Evolutionary conservation across 1,284 basidiomycete species (phyloP).

Genomic region (Anthracocystis walkeri): DNA sequence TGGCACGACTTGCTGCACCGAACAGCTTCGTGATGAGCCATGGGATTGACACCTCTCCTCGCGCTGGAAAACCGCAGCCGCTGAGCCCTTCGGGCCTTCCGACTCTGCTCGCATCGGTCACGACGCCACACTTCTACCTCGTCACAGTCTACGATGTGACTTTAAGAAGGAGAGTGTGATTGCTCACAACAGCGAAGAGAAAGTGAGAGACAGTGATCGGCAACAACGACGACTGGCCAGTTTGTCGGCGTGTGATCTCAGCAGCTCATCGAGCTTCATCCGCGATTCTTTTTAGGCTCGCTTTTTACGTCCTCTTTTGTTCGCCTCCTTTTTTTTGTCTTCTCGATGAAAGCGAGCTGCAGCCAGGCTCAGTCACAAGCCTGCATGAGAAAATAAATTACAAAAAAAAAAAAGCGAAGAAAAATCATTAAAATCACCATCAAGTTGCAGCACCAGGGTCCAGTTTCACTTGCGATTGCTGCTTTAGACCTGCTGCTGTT

Average conservation of each 20-base stretch:
- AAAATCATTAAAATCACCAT: no score
- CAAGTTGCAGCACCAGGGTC: neutral
- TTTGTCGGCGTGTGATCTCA: neutral
- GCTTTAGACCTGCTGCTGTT: neutral
- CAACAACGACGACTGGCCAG: neutral
- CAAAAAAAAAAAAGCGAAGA: neutral
- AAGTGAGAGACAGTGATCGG: no score
- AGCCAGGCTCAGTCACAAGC: no score
- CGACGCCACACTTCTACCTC: neutral
- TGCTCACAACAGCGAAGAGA: no score
- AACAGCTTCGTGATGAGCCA: neutral
- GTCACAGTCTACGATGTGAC: neutral
- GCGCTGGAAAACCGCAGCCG: neutral
- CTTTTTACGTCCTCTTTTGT: neutral
- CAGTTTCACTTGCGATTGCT: neutral
- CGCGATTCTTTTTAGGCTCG: neutral
- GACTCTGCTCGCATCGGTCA: neutral
- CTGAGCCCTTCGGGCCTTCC: slow-evolving; percentile 3
- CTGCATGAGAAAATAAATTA: neutral
- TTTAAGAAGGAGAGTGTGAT: neutral
- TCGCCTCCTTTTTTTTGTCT: neutral
- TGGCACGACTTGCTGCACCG: neutral
- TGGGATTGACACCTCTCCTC: neutral
- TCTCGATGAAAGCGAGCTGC: no score
- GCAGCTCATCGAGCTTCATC: neutral